Percentiles rank a stretch among this genome's conserved stretches.
phyloP scores from a whole-genome alignment of 192 early-diverging fungal genomes.

The Coemansia sp. region DNA sequence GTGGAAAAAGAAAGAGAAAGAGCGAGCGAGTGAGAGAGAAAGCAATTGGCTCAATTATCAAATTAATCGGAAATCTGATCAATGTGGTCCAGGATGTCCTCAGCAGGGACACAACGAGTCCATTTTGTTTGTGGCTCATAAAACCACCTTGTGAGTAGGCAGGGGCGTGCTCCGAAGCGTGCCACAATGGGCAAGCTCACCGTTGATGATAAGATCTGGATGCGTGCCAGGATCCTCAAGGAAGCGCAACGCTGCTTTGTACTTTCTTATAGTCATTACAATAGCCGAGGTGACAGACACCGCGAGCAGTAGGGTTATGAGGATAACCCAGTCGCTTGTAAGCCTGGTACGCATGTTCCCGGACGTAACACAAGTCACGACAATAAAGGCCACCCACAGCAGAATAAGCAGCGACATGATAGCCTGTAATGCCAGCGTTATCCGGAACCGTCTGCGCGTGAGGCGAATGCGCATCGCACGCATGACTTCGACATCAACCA shows the following conservation, averaged over 20 bases:
- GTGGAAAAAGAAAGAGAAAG: constrained; percentile 1
- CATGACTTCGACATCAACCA: constrained; percentile 51
- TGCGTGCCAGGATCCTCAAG: constrained; percentile 42
- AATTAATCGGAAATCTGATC: background rate
- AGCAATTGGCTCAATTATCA: background rate
- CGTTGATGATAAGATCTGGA: constrained; percentile 46
- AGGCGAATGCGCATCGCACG: constrained; percentile 51
- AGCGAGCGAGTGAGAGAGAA: no score
- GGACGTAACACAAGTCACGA: constrained; percentile 23
- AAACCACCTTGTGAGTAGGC: constrained; percentile 3
- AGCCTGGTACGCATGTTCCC: constrained; percentile 16
- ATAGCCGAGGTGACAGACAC: constrained; percentile 36
- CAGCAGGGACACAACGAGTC: no score
- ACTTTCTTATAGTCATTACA: constrained; percentile 38
- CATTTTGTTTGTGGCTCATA: background rate
- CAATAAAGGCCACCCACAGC: constrained; percentile 38
- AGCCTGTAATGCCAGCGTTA: constrained; percentile 31
- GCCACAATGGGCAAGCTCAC: constrained; percentile 24
- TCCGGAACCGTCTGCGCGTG: constrained; percentile 42
- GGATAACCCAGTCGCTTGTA: constrained; percentile 51
- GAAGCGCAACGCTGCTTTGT: constrained; percentile 35
- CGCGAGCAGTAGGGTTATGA: constrained; percentile 35
- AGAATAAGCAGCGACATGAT: constrained; percentile 28
- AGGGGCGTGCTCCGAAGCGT: constrained; percentile 6
- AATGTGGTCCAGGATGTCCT: background rate